Conservation (phyloP, 2,329 filamentous ascomycete species). For the Myriosclerotinia duriaeana region DNA sequence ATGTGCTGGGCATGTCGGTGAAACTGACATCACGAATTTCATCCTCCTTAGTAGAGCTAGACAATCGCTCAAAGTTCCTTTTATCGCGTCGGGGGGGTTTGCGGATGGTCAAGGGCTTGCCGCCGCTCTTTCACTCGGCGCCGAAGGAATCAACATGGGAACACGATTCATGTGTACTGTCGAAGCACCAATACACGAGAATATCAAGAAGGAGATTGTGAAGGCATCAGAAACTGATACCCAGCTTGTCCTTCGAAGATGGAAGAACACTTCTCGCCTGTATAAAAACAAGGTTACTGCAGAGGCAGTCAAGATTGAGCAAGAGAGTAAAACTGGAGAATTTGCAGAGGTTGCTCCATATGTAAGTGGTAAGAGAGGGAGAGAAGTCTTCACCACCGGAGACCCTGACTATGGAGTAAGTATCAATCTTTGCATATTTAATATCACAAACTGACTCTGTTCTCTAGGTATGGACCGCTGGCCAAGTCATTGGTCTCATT, state of each 20-base stretch:
- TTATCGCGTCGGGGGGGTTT: constrained; percentile 94
- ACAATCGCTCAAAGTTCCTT: constrained; percentile 80
- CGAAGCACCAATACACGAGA: constrained; percentile 86
- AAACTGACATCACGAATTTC: constrained; percentile 86
- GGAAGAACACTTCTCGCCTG: constrained; percentile 87
- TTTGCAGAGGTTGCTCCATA: constrained; percentile 85
- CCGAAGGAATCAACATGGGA: constrained; percentile 97
- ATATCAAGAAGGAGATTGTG: constrained; percentile 93
- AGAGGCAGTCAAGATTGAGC: constrained; percentile 79
- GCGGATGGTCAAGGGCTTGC: constrained; percentile 92
- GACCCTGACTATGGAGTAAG: constrained; percentile 86
- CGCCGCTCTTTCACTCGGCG: constrained; percentile 84
- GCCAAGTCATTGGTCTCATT: constrained; percentile 88
- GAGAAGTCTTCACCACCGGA: constrained; percentile 88
- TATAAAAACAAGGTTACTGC: constrained; percentile 87
- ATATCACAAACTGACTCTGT: constrained; percentile 16
- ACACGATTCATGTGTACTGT: constrained; percentile 96
- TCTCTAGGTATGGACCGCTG: constrained; percentile 86
- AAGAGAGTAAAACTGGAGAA: constrained; percentile 77
- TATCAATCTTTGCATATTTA: constrained; percentile 34
- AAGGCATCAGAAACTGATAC: constrained; percentile 88
- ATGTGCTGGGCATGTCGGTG: constrained; percentile 86
- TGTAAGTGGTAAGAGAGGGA: constrained; percentile 86
- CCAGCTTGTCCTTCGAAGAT: constrained; percentile 79
- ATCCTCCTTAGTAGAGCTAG: constrained; percentile 82